Percentiles rank a stretch among this genome's conserved stretches.
Evolutionary conservation across 306 rosid species (phyloP).

Genomic region (Trichosanthes truncata): DNA sequence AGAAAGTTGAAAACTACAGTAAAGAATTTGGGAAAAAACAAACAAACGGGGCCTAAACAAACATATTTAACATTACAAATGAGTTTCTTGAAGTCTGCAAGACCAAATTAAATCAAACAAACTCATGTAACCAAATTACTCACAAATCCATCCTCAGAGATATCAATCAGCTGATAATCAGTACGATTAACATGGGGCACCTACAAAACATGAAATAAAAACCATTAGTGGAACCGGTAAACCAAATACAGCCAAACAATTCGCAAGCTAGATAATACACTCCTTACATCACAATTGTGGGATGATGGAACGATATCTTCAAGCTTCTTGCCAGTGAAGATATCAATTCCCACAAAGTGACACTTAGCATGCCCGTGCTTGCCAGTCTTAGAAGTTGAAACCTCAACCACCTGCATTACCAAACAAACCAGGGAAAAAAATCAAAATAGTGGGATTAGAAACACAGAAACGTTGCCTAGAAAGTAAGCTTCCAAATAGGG

Average conservation of each 20-base stretch:
- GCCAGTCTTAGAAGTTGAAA: constrained; percentile 84
- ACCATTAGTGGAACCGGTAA: neutral
- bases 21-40: too few relatives aligned
- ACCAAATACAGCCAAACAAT: neutral
- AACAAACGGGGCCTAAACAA: neutral
- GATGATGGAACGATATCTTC: constrained; percentile 90
- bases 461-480: neutral
- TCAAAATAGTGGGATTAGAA: neutral
- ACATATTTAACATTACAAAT: neutral
- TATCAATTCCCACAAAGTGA: constrained; percentile 78
- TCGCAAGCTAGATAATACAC: neutral
- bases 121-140: constrained; percentile 7
- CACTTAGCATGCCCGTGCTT: constrained; percentile 92
- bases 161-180: constrained; percentile 80
- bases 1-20: too few relatives aligned
- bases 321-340: constrained; percentile 71
- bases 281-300: constrained; percentile 74
- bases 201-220: constrained; percentile 17
- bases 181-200: constrained; percentile 83
- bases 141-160: constrained; percentile 84
- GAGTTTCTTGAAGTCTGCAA: neutral
- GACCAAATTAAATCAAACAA: neutral
- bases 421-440: neutral
- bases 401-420: constrained; percentile 64
- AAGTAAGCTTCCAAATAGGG: neutral